Evolutionary conservation across 768 basidiomycete genomes (phyloP), one percentile per base, ranked within the genome.

Genomic region (Trametes cubensis): DNA sequence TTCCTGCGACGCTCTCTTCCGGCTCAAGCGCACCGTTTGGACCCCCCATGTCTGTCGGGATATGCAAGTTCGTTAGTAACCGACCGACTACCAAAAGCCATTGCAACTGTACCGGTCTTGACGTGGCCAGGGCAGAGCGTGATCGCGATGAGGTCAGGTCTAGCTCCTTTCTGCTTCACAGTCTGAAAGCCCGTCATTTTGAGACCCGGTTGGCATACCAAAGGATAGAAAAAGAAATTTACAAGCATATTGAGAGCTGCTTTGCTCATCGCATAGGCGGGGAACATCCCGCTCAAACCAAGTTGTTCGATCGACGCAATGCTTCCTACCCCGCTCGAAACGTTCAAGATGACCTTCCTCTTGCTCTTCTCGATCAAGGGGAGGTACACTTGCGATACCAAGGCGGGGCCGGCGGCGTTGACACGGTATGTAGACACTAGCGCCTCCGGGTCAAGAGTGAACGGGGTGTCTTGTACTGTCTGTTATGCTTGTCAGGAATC

Each of bases 231-330:
- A 7, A 17, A 3, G 48, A 14, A 20, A 63, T 73, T n/a, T 59
- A 78, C 46, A 49, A 78, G 68, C 78, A 79, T 79, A 57, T 78
- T 78, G 39, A 78, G 64, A 13, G 74, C 77, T 1, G 71, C 68
- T 66, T 79, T 78, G 23, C 68, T 73, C 55, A 78, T 72, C 18
- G 69, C 68, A 61, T 79, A 80, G 23, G 70, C 70, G 25, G 74
- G 57, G 44, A 60, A 54, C 46, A 58, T 62, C 1, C 57, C 61
- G 4, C 70, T 34, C 34, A 11, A 2, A 7, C 34, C 70, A 42
- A 48, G 65, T 38, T 14, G 34, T 51, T 74, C 67, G 55, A 73
- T 69, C 21, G 67, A 56, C 1, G 6, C 34, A 10, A 34, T 34
- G 34, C 34, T 34, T 34, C 67, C 72, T 5, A 76, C 54, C 1